phyloP scores from a whole-genome alignment of 805 yeast species.

The Kodamaea hsintzibuensis region DNA sequence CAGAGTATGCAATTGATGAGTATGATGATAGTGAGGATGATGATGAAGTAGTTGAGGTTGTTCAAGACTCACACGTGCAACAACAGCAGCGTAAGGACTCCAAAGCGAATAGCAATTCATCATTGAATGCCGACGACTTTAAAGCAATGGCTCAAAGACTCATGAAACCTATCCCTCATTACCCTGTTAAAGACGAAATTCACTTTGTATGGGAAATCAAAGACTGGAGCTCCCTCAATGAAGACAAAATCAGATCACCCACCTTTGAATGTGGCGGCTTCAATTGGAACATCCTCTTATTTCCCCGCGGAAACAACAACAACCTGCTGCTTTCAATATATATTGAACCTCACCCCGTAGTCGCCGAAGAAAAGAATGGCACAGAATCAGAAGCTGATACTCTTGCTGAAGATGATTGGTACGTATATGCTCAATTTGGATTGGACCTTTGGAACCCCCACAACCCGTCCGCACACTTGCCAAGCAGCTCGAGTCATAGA shows the following conservation, averaged over 20 bases:
- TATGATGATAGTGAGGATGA: slow-evolving; percentile 21
- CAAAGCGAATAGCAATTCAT: slow-evolving; percentile 5
- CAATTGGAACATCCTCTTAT: slow-evolving; percentile 70
- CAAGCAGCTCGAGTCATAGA: slow-evolving; percentile 73
- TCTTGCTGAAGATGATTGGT: slow-evolving; percentile 55
- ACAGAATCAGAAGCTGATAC: slow-evolving; percentile 18
- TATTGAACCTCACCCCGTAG: slow-evolving; percentile 66
- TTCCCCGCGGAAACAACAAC: slow-evolving; percentile 72
- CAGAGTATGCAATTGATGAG: slow-evolving; percentile 11
- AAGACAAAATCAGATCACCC: slow-evolving; percentile 48
- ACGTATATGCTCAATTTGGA: slow-evolving; percentile 89
- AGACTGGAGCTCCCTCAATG: slow-evolving; percentile 46
- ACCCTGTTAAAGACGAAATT: slow-evolving; percentile 35
- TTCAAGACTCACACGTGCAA: slow-evolving; percentile 12
- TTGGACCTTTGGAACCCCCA: slow-evolving; percentile 81
- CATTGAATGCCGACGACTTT: slow-evolving; percentile 30
- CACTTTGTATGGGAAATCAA: slow-evolving; percentile 52
- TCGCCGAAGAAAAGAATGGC: slow-evolving; percentile 24
- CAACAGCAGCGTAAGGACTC: not conserved
- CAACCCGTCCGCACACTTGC: slow-evolving; percentile 58
- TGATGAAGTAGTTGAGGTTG: slow-evolving; percentile 14
- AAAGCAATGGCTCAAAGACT: slow-evolving; percentile 27
- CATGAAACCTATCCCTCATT: slow-evolving; percentile 42
- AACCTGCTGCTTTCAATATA: slow-evolving; percentile 61
- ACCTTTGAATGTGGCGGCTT: slow-evolving; percentile 58